A percentile compares a stretch with the other conserved stretches of the same genome.
Evolutionary conservation across 352 stramenopile genomes (phyloP).

Genomic region (Globisporangium spinosum): DNA sequence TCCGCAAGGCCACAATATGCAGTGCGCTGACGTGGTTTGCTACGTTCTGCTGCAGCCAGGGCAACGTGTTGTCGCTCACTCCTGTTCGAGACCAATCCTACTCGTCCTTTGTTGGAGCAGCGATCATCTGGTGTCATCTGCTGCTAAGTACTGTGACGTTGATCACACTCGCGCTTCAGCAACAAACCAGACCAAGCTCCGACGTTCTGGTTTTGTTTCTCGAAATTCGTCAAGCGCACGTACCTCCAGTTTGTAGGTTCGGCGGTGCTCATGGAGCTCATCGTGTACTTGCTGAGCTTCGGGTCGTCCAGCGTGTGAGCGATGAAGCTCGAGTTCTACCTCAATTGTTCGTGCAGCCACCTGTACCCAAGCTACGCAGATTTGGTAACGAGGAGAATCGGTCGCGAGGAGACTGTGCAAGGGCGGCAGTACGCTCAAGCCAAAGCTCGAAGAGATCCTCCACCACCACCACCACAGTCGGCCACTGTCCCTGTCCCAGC

Average conservation of each 20-base stretch:
- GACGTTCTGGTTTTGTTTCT: slow-evolving; percentile 6
- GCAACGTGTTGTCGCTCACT: slow-evolving; percentile 24
- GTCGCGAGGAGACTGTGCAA: neutral
- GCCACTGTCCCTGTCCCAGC: neutral
- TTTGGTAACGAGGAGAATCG: slow-evolving; percentile 1
- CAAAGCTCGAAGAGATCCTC: neutral
- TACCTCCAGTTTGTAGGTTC: neutral
- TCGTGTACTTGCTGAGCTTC: neutral
- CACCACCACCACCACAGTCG: neutral
- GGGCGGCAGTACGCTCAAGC: neutral
- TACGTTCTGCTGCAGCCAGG: slow-evolving; percentile 23
- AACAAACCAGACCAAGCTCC: neutral
- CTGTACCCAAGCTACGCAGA: neutral
- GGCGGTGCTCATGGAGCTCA: slow-evolving; percentile 11
- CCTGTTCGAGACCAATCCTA: slow-evolving; percentile 26
- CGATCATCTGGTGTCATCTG: slow-evolving; percentile 11
- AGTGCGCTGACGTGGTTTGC: slow-evolving; percentile 17
- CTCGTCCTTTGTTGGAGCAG: slow-evolving; percentile 22
- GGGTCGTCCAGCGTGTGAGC: neutral
- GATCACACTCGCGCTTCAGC: slow-evolving; percentile 10
- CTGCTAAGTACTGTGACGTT: slow-evolving; percentile 1
- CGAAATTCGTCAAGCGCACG: slow-evolving; percentile 1
- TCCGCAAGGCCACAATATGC: slow-evolving; percentile 22
- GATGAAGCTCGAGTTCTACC: slow-evolving; percentile 13
- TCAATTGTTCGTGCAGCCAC: neutral